phyloP scores from a whole-genome alignment of 2,329 filamentous ascomycete species.

The Talaromyces sp. region DNA sequence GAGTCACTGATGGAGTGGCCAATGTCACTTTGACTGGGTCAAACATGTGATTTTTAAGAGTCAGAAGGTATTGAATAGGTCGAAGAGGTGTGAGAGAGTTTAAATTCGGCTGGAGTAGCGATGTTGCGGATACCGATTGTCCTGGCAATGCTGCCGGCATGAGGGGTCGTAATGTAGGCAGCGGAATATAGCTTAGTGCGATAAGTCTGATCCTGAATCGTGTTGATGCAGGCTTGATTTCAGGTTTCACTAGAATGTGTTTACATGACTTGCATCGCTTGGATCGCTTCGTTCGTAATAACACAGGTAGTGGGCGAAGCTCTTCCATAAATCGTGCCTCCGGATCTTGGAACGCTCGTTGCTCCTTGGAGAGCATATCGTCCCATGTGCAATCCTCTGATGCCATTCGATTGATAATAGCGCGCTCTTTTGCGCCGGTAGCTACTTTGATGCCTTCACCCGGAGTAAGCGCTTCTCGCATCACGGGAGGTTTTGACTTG shows the following conservation, averaged over 20 bases:
- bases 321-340: conserved; percentile 66
- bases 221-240: conserved; percentile 82
- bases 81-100: conserved; percentile 50
- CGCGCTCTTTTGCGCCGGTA: conserved; percentile 59
- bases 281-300: conserved; percentile 86
- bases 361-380: conserved; percentile 56
- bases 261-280: conserved; percentile 91
- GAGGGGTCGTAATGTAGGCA: conserved; percentile 65
- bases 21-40: conserved; percentile 84
- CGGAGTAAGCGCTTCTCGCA: conserved; percentile 73
- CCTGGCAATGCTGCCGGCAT: conserved; percentile 43
- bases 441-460: conserved; percentile 70
- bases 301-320: conserved; percentile 75
- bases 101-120: conserved; percentile 40
- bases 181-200: conserved; percentile 83
- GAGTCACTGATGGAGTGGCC: conserved; percentile 76
- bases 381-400: conserved; percentile 59
- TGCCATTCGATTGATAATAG: conserved; percentile 60
- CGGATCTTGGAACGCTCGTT: conserved; percentile 52
- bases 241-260: conserved; percentile 92
- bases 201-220: conserved; percentile 91
- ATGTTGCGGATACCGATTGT: conserved; percentile 29
- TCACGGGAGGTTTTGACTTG: conserved; percentile 66
- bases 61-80: conserved; percentile 77
- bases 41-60: conserved; percentile 91